Evolutionary conservation across 352 stramenopile genomes (phyloP), one percentile per base, ranked within the genome.

Genomic region (Pythium aristosporum): DNA sequence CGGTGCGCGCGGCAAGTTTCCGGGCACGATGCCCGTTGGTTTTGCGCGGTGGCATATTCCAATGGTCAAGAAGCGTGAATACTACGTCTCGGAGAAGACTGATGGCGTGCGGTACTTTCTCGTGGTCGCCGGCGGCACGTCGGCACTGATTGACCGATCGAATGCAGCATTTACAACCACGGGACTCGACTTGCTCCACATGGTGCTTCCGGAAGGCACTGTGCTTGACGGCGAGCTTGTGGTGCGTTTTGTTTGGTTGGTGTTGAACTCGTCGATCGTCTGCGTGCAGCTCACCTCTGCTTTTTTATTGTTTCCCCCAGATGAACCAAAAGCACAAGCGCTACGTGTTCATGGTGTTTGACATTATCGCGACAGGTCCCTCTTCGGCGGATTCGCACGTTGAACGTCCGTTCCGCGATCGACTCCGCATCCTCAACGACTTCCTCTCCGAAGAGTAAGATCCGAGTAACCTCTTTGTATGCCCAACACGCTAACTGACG

Each of bases 61-160:
- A 37, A 62, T 89, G n/a, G 84, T 96, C 43, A 84, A 89, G 66
- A 78, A 82, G 42, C 74, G 79, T 43, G 87, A 93, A 61, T 97
- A 97, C 65, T 95, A 84, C 64, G 80, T 96, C 11, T 94, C 88
- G 11, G 90, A 97, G 70, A 97, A 97, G 75, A 97, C 90, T 7
- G 90, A 97, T 63, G 90, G 89, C 25, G 88, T 97, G 58, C 85
- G 90, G 32, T 97, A 96, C 51, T 96, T 97, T 50, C 76, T 97
- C 15, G 85, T 97, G 48, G 82, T 94, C 44, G 80, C 88, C 0
- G 82, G 74, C 42, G 82, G 76, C 41, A 85, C 71, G 2, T 77
- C 83, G 0, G 83, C 88, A 49, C 66, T 96, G 2, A 75, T 96
- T 28, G 87, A 96, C 65, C 76, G 87, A 25, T 91, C 83, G 41